A percentile compares a stretch with the other conserved stretches of the same genome.
Evolutionary conservation across 2,329 filamentous ascomycete genomes (phyloP).

Genomic region (Chaetomium strumarium): DNA sequence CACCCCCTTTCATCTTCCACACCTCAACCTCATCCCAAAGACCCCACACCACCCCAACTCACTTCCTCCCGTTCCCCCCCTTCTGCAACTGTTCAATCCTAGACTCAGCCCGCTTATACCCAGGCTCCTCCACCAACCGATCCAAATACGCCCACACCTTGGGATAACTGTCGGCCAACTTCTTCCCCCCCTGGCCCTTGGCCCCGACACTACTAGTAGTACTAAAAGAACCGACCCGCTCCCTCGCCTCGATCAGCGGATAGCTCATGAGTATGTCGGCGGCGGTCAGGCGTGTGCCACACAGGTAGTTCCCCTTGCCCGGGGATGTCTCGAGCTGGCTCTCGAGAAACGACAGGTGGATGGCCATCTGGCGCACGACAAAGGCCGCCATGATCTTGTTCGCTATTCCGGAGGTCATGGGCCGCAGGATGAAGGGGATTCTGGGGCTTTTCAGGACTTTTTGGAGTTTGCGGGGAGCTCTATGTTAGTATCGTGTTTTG

Average conservation of each 20-base stretch:
- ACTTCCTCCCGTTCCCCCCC: not conserved
- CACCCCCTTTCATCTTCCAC: no score
- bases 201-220: no score
- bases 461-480: no score
- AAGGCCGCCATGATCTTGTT: slow-evolving; percentile 34
- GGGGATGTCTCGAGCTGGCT: slow-evolving; percentile 39
- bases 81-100: slow-evolving; percentile 36
- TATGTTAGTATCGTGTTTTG: no score
- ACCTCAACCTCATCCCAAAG: no score
- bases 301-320: slow-evolving; percentile 36
- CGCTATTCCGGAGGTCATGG: slow-evolving; percentile 41
- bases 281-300: slow-evolving; percentile 40
- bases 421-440: slow-evolving; percentile 47
- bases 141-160: slow-evolving; percentile 40
- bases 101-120: slow-evolving; percentile 40
- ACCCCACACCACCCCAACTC: not conserved
- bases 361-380: slow-evolving; percentile 40
- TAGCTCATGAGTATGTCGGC: slow-evolving; percentile 49
- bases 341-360: slow-evolving; percentile 42
- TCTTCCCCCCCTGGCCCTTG: slow-evolving; percentile 4
- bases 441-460: slow-evolving; percentile 38
- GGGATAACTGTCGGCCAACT: slow-evolving; percentile 27
- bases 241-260: slow-evolving; percentile 39
- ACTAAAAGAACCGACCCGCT: slow-evolving; percentile 34
- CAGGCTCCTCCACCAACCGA: slow-evolving; percentile 37